Percentiles rank a stretch among this genome's conserved stretches.
phyloP scores from a whole-genome alignment of 2,329 filamentous ascomycete genomes.

The Claviceps fusiformis region DNA sequence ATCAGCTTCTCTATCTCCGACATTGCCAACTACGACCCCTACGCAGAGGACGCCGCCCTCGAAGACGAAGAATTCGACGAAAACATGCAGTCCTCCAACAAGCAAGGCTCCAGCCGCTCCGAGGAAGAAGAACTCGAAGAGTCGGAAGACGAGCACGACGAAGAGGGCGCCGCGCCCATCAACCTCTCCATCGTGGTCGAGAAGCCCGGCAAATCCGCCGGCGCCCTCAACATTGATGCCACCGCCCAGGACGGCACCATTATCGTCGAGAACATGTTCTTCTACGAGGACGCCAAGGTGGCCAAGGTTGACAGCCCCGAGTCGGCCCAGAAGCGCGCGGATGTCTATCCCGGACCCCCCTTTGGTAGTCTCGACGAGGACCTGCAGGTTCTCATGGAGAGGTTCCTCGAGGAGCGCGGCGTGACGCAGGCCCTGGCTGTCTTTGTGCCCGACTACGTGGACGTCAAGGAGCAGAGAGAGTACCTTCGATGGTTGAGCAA shows the following conservation, averaged over 20 bases:
- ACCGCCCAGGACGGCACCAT: constrained; percentile 75
- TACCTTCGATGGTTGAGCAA: constrained; percentile 83
- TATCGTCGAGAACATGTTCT: constrained; percentile 80
- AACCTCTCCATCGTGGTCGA: constrained; percentile 78
- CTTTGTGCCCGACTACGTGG: constrained; percentile 92
- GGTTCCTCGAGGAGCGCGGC: constrained; percentile 88
- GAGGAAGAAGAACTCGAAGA: constrained; percentile 32
- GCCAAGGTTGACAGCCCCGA: constrained; percentile 67
- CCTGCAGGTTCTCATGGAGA: constrained; percentile 80
- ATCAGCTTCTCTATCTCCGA: constrained; percentile 30
- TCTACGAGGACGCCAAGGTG: constrained; percentile 65
- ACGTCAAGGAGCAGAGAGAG: constrained; percentile 97
- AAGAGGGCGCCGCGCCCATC: constrained; percentile 57
- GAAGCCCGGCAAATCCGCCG: constrained; percentile 57
- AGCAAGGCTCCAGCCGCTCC: constrained; percentile 37
- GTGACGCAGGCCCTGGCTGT: constrained; percentile 75
- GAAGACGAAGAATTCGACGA: constrained; percentile 28
- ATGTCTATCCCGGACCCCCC: constrained; percentile 77
- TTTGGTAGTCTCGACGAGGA: constrained; percentile 95
- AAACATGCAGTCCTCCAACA: constrained; percentile 36
- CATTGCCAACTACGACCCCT: constrained; percentile 26
- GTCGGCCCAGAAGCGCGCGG: constrained; percentile 60
- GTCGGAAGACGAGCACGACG: constrained; percentile 34
- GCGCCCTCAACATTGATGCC: constrained; percentile 77
- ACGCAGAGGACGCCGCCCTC: constrained; percentile 23